phyloP scores from a whole-genome alignment of 1,284 basidiomycete species.

The Cutaneotrichosporon sp. region DNA sequence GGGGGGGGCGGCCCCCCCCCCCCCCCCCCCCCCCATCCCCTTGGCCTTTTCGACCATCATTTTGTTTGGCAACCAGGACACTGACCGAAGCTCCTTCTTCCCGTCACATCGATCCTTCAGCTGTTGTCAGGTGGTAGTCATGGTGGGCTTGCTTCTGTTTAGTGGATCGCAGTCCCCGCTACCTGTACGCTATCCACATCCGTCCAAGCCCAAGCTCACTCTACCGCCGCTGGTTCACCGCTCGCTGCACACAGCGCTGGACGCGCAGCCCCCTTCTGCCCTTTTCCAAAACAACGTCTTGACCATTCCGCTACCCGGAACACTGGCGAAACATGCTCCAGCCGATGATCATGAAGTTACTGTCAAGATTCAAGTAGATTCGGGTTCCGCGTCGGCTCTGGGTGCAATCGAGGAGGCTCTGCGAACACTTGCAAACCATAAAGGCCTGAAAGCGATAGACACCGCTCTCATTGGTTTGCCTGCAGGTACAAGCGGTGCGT shows the following conservation, averaged over 20 bases:
- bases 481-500: conserved; percentile 21
- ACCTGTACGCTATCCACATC: conserved; percentile 36
- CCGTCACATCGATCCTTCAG: too few relatives aligned
- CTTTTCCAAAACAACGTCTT: conserved; percentile 12
- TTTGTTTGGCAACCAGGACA: too few relatives aligned
- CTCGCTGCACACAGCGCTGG: conserved; percentile 42
- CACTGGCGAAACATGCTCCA: conserved; percentile 25
- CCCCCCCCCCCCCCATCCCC: too few relatives aligned
- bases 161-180: conserved; percentile 43
- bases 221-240: conserved; percentile 44
- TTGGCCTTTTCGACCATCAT: too few relatives aligned
- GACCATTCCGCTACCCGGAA: conserved; percentile 33
- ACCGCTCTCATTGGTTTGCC: conserved; percentile 34
- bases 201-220: conserved; percentile 29
- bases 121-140: background rate
- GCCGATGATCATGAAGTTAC: conserved; percentile 38
- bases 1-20: too few relatives aligned
- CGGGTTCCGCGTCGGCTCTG: background rate
- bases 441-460: conserved; percentile 30
- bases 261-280: conserved; percentile 24
- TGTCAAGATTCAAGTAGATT: conserved; percentile 40
- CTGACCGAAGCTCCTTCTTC: too few relatives aligned
- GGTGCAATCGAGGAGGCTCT: conserved; percentile 28
- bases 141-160: conserved; percentile 33
- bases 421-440: conserved; percentile 15